Conservation (phyloP, 2,329 filamentous ascomycete genomes). For the Nigrograna mackinnonii region DNA sequence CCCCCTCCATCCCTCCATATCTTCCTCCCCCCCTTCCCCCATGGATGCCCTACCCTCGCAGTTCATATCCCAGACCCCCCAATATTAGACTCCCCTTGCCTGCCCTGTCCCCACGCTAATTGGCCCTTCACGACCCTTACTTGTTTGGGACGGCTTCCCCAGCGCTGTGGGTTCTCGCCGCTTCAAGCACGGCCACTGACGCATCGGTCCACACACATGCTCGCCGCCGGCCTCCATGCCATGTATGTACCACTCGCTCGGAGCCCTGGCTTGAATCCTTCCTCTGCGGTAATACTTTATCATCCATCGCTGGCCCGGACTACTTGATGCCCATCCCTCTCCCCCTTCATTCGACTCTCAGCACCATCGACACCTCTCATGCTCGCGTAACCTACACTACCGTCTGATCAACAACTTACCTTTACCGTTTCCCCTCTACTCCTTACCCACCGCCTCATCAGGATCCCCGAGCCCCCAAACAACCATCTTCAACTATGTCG, state of each 20-base stretch:
- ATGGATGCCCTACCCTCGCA: too few species aligned
- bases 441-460: not conserved
- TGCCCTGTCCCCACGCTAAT: constrained; percentile 8
- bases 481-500: constrained; percentile 23
- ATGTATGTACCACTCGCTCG: constrained; percentile 19
- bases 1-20: not conserved
- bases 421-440: not conserved
- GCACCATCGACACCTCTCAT: too few species aligned
- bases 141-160: constrained; percentile 1
- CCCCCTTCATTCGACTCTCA: not conserved
- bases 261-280: constrained; percentile 10
- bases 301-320: constrained; percentile 10
- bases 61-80: not conserved
- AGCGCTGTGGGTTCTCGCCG: constrained; percentile 13
- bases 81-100: not conserved
- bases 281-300: constrained; percentile 18
- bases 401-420: not conserved
- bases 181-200: constrained; percentile 15
- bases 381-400: too few species aligned
- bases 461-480: not conserved
- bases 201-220: constrained; percentile 17
- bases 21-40: not conserved
- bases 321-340: too few species aligned
- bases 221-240: constrained; percentile 12
- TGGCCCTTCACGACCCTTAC: constrained; percentile 6